A percentile compares a stretch with the other conserved stretches of the same genome.
These are phyloP conservation scores for Glebionis coronaria DNA, from an alignment of 129 eudicot genomes.

Conservation along the genomic window DNA sequence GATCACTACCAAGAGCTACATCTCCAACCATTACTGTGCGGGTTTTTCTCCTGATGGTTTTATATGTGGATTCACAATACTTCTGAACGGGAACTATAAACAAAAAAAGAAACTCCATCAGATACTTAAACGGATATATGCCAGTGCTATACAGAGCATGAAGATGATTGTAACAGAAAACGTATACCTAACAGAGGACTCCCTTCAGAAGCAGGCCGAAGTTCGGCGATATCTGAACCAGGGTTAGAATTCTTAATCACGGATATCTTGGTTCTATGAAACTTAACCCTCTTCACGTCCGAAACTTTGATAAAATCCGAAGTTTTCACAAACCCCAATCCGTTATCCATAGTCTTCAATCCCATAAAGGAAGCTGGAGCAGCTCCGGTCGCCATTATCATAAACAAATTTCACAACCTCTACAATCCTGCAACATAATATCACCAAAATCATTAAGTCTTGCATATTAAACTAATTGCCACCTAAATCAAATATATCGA, in stretches of 20 bases:
- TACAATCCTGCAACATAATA: constrained; percentile 40
- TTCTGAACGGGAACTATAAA: constrained; percentile 84
- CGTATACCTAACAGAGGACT: constrained; percentile 82
- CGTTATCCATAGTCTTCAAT: constrained; percentile 48
- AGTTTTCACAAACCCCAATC: constrained; percentile 51
- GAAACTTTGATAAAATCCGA: constrained; percentile 62
- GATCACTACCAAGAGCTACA: constrained; percentile 95
- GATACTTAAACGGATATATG: neutral
- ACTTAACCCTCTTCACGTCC: constrained; percentile 63
- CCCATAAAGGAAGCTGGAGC: constrained; percentile 57
- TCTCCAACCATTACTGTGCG: constrained; percentile 95
- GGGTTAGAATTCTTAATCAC: constrained; percentile 61
- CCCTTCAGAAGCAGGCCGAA: constrained; percentile 90
- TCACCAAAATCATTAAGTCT: constrained; percentile 4
- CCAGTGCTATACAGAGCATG: neutral
- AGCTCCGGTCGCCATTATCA: constrained; percentile 76
- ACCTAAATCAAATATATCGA: constrained; percentile 10
- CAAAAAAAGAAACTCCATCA: constrained; percentile 11
- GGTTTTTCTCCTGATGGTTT: constrained; percentile 91
- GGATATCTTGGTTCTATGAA: constrained; percentile 52
- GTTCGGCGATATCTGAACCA: constrained; percentile 77
- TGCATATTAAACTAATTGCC: neutral
- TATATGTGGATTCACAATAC: constrained; percentile 88
- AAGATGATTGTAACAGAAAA: too few relatives aligned
- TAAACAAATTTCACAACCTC: constrained; percentile 27